Evolutionary conservation across 306 rosid species (phyloP), one percentile per base, ranked within the genome.

Genomic region (Sindora glabra): DNA sequence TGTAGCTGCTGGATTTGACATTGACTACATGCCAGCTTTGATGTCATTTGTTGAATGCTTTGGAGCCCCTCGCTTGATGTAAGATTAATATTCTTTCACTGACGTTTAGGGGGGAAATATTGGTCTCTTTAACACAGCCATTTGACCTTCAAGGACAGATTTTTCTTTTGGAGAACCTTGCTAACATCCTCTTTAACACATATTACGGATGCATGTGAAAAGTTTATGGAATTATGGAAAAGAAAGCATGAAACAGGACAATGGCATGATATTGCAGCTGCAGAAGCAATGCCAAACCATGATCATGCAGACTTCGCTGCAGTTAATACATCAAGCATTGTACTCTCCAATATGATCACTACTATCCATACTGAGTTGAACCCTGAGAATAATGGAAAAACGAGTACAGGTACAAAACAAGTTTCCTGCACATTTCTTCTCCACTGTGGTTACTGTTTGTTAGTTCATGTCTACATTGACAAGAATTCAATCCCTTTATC

Each of bases 1-100:
- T 71, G 97, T 84, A 51, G 97, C 99, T 23, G 99, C 99, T 66
- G 99, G 99, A 67, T 94, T 94, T 80, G 90, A 94, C 66, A 67
- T 77, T 65, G 95, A 89, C 52, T 39, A 69, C 69, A 70, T 89
- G 64, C 72, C 89, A 46, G 71, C 89, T 22, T 79, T 94, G 86
- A 60, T 94, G 71, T 80, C 89, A 61, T 94, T 89, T 80, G 78
- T 86, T 12, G 94, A 89, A 72, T 77, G 89, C 83, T 94, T 86
- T 79, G 97, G 99, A 70, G 99, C 95, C 62, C 84, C 80, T 37
- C 97, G 99, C 24, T 71, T 94, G 74, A 84, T 65, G 99, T 86
- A 79, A 68, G 86, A 24, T 52, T 5, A 59, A 53, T 60, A 47
- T 65, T 24, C 57, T 79, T 53, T 74, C 23, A 3, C 41, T 15